phyloP scores from a whole-genome alignment of 176 grass and related monocot species.

The Leersia perrieri region DNA sequence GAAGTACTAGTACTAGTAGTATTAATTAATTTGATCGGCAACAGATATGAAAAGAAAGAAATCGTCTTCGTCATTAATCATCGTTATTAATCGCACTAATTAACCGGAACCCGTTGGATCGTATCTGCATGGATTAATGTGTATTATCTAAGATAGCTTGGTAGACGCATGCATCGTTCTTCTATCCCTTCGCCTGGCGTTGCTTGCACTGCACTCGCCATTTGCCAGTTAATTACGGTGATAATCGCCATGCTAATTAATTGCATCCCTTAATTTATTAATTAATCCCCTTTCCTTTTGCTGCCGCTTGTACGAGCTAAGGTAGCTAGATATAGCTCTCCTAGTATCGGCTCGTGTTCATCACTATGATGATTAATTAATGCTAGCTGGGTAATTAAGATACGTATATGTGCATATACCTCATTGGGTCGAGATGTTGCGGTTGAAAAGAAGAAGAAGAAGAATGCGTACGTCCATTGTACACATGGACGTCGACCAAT shows the following conservation, averaged over 20 bases:
- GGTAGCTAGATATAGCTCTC: not conserved
- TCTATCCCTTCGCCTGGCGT: not conserved
- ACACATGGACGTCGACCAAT: not conserved
- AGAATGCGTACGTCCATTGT: not conserved
- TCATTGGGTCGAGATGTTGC: not conserved
- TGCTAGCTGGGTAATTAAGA: not conserved
- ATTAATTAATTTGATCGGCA: constrained; percentile 5
- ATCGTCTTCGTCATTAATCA: not conserved
- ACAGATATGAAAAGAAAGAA: not conserved
- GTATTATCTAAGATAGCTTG: constrained; percentile 4
- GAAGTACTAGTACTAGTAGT: not conserved
- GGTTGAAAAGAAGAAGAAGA: not conserved
- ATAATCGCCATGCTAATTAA: constrained; percentile 19
- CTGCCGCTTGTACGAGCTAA: not conserved
- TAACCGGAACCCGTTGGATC: not conserved
- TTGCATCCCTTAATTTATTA: not conserved
- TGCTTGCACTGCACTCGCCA: constrained; percentile 13
- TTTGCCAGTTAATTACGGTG: not conserved
- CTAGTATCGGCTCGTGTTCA: not conserved
- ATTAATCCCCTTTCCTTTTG: constrained; percentile 12
- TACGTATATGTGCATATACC: not conserved
- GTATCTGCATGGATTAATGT: constrained; percentile 36
- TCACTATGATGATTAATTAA: not conserved
- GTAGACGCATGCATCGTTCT: not conserved
- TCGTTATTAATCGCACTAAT: not conserved